Evolutionary conservation across 768 basidiomycete genomes (phyloP).

Genomic region (Lyophyllum atratum): DNA sequence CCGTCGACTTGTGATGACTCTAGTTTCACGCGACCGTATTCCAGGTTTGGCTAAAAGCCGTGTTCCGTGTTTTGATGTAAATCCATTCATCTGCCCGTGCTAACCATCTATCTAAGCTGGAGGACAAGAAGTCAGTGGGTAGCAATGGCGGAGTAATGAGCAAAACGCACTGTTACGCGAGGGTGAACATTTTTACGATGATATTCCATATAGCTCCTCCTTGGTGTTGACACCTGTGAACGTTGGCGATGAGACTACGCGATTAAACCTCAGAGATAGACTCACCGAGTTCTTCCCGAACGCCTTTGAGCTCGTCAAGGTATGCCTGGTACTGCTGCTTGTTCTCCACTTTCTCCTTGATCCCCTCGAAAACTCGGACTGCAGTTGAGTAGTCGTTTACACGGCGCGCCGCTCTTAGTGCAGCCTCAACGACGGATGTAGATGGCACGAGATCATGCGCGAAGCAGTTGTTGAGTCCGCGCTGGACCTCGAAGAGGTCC

Average conservation of each 20-base stretch:
- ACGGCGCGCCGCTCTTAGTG: slow-evolving; percentile 82
- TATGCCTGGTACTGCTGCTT: slow-evolving; percentile 93
- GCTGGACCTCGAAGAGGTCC: slow-evolving; percentile 98
- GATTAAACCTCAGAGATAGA: neutral
- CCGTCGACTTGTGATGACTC: no score
- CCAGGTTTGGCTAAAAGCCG: neutral
- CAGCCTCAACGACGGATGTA: slow-evolving; percentile 82
- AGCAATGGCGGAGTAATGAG: neutral
- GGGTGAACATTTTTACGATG: slow-evolving; percentile 21
- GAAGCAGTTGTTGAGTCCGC: slow-evolving; percentile 99
- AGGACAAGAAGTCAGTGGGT: neutral
- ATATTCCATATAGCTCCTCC: slow-evolving; percentile 35
- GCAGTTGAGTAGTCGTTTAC: slow-evolving; percentile 98
- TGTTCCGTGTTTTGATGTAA: slow-evolving; percentile 4
- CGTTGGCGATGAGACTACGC: neutral
- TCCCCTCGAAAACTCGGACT: slow-evolving; percentile 92
- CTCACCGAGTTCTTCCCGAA: slow-evolving; percentile 91
- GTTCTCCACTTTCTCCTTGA: slow-evolving; percentile 73
- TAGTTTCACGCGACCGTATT: neutral
- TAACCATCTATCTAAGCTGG: slow-evolving; percentile 19
- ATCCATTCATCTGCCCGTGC: slow-evolving; percentile 13
- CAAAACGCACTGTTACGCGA: slow-evolving; percentile 14
- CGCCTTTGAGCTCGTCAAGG: slow-evolving; percentile 83
- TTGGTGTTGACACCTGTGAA: slow-evolving; percentile 35
- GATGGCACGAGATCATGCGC: slow-evolving; percentile 96